These are phyloP conservation scores for Acarospora socialis DNA, from an alignment of 2,329 filamentous ascomycete species.

Conservation along the genomic window DNA sequence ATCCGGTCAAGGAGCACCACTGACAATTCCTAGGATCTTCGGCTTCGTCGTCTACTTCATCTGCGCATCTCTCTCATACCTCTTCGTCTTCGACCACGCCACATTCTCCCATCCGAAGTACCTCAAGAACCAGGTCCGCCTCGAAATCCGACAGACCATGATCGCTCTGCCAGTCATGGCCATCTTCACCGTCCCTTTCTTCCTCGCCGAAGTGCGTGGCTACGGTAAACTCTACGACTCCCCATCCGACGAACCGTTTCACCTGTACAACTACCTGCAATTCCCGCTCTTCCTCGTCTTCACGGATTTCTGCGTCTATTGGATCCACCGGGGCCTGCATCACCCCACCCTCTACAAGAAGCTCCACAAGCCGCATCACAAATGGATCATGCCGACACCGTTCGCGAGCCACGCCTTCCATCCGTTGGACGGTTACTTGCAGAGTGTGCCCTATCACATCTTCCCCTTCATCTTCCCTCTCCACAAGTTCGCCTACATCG, in stretches of 20 bases:
- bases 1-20: constrained; percentile 2
- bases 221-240: constrained; percentile 78
- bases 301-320: constrained; percentile 83
- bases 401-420: constrained; percentile 91
- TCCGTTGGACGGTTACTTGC: constrained; percentile 77
- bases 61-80: constrained; percentile 69
- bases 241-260: constrained; percentile 58
- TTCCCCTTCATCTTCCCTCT: constrained; percentile 89
- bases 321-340: constrained; percentile 77
- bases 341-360: constrained; percentile 69
- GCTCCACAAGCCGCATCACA: constrained; percentile 95
- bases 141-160: constrained; percentile 74
- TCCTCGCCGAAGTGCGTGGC: constrained; percentile 70
- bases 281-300: constrained; percentile 80
- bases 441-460: constrained; percentile 82
- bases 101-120: constrained; percentile 86
- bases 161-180: constrained; percentile 69
- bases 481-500: constrained; percentile 77
- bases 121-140: constrained; percentile 77
- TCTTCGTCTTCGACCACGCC: constrained; percentile 82
- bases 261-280: constrained; percentile 66
- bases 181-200: constrained; percentile 64
- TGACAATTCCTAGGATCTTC: constrained; percentile 51
- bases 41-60: constrained; percentile 73
- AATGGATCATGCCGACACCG: constrained; percentile 98